A percentile compares a stretch with the other conserved stretches of the same genome.
These are phyloP conservation scores for Artemisia tridentata DNA, from an alignment of 129 eudicot genomes.

Conservation along the genomic window DNA sequence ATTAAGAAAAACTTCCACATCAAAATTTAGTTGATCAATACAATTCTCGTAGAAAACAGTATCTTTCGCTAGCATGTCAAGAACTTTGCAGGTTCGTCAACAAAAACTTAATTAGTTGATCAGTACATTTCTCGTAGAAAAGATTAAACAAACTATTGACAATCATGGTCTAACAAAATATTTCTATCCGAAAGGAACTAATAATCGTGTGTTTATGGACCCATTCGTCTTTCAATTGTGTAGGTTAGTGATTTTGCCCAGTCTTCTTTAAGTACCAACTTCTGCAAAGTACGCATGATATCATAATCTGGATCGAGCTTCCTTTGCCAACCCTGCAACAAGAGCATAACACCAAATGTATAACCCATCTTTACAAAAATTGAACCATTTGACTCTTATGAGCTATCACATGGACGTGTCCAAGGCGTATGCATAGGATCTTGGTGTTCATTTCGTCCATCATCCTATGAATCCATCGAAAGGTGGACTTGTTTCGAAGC, in stretches of 20 bases:
- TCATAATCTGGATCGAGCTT: slow-evolving; percentile 95
- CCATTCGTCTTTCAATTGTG: slow-evolving; percentile 92
- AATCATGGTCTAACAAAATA: slow-evolving; percentile 17
- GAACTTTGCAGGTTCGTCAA: neutral
- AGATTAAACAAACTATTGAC: slow-evolving; percentile 7
- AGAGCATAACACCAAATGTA: neutral
- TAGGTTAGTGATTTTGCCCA: slow-evolving; percentile 87
- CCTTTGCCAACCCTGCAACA: slow-evolving; percentile 88
- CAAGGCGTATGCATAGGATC: no score
- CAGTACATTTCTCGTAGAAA: neutral
- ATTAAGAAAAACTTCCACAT: no score
- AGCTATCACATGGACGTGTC: no score
- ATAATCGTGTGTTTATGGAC: slow-evolving; percentile 42
- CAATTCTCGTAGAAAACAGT: no score
- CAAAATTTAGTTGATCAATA: no score
- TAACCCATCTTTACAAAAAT: neutral
- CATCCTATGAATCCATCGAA: no score
- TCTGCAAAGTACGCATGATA: slow-evolving; percentile 78
- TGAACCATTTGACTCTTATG: no score
- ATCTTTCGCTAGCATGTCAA: no score
- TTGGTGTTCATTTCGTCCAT: no score
- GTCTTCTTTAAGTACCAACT: slow-evolving; percentile 69
- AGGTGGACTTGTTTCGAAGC: no score
- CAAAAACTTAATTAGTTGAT: neutral
- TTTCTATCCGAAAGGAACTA: neutral